Base-by-base conservation (phyloP, 768 basidiomycete species). In the Chalciporus sphaerocephalus region DNA sequence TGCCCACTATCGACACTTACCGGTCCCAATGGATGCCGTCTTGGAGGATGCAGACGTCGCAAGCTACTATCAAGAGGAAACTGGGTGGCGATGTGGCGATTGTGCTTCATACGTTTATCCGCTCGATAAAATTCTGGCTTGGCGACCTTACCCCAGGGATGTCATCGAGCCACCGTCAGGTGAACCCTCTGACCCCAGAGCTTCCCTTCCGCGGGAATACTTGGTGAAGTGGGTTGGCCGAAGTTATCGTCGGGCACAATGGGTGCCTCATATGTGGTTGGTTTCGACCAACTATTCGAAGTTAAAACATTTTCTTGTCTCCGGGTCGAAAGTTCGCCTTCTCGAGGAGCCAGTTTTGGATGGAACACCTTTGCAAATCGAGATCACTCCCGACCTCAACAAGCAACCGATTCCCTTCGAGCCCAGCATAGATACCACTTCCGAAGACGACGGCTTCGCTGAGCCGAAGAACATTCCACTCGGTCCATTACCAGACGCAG, bases 211-310 rank as follows among this genome's bases (percentile, higher is more conserved):
- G n/a, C 71, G 94, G 35, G 91, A 95, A 64, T 97, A 97, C 61
- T 80, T 97, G 11, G 81, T 97, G 44, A 97, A 97, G 63, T 97
- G 92, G 92, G 64, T 65, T 8, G 81, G 74, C 32, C 70, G 85
- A 36, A 89, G 92, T 52, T 97, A 88, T 64, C 72, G 87, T 42
- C 79, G 85, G 34, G 69, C 79, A 10, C 76, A 86, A 61, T 97
- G 93, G 93, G 92, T 96, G 2, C 87, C 92, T 23, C 93, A 97
- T 56, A 82, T 86, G 72, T 97, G 92, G 92, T 71, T 96, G 2
- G 70, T 82, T 23, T 78, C 85, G 9, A 82, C 78, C n/a, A 72
- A 79, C 41, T 60, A 67, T n/a, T 58, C 64, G 10, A 89, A 84
- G 59, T 68, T 96, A 47, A 86, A 84, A 53, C 78, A 88, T 60